phyloP scores from a whole-genome alignment of 192 early-diverging fungal genomes.

The Coemansia sp. region DNA sequence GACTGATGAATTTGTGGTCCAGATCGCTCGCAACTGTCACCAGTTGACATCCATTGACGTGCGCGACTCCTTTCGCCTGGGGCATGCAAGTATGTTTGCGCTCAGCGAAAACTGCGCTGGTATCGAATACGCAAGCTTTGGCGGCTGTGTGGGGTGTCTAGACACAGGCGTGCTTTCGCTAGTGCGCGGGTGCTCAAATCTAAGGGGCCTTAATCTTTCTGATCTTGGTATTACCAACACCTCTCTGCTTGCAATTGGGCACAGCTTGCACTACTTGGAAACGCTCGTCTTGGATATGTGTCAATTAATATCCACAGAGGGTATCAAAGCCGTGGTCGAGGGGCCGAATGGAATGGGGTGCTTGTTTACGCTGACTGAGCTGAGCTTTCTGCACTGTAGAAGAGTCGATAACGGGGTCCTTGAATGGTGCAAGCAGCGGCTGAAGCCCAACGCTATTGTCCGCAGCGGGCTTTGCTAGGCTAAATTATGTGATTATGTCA shows the following conservation, averaged over 20 bases:
- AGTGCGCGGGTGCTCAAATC: slow-evolving; percentile 9
- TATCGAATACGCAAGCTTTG: slow-evolving; percentile 21
- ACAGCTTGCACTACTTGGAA: slow-evolving; percentile 22
- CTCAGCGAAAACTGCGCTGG: slow-evolving; percentile 23
- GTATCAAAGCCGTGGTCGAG: slow-evolving; percentile 24
- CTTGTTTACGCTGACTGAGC: slow-evolving; percentile 21
- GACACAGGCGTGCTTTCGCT: slow-evolving; percentile 28
- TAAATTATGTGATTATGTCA: no score
- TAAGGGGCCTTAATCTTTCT: slow-evolving; percentile 25
- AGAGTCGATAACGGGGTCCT: background rate
- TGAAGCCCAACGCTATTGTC: slow-evolving; percentile 22
- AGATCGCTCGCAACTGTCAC: slow-evolving; percentile 13
- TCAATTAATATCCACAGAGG: slow-evolving; percentile 19
- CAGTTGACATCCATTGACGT: slow-evolving; percentile 22
- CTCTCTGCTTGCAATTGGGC: slow-evolving; percentile 22
- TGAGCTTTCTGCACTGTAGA: slow-evolving; percentile 25
- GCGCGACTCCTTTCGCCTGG: slow-evolving; percentile 21
- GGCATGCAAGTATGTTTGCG: slow-evolving; percentile 12
- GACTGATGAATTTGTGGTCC: slow-evolving; percentile 22
- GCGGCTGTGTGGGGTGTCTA: slow-evolving; percentile 23
- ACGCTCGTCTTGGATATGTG: slow-evolving; percentile 30
- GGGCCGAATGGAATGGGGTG: slow-evolving; percentile 33
- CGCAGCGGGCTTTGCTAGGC: background rate
- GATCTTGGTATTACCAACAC: slow-evolving; percentile 23
- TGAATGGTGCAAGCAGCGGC: slow-evolving; percentile 40